Base-by-base conservation (phyloP, 345 rosid species). In the Rhizophora apiculata region DNA sequence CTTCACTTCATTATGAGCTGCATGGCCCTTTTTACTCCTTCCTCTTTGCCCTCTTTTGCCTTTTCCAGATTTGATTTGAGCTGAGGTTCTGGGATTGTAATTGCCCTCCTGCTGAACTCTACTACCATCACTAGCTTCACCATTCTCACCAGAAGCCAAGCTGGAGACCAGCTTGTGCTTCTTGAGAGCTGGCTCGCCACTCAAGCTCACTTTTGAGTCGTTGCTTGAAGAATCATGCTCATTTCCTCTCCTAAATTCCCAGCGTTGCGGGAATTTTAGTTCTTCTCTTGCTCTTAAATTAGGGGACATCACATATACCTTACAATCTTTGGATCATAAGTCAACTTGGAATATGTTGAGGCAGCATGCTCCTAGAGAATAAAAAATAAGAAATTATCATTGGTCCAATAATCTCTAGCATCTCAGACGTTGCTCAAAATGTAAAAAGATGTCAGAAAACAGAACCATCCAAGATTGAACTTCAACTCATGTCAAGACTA, bases 211-310 rank as follows among this genome's bases (percentile, higher is more conserved):
- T 63, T 70, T 75, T 16, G 79, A 74, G 29, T 79, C 80, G 30
- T 85, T 69, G 68, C 81, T 82, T 7, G 88, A 82, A 22, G 86
- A 79, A 74, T 82, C 85, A 22, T 71, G 49, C 53, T 76, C 79
- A 55, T 70, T 52, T 2, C 78, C 84, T 55, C 61, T 78, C 73
- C 86, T 74, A 66, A 82, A 82, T 60, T 75, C 85, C 91, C 87
- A 86, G 18, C 87, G 79, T 64, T 75, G 88, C 72, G 66, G 81
- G 72, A 80, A 79, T 56, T 68, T 68, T 65, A 74, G 55, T 43
- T 83, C 86, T 63, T 68, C 75, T 81, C 75, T 74, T 65, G 4
- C 65, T 20, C 61, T 60, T 73, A 72, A 55, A 60, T 32, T 63
- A 49, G 62, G 59, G n/a, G 67, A 20, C 78, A 73, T 63, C 68